Evolutionary conservation across 1,139 yeast species (phyloP).

Genomic region (Kodamaea derodonti): DNA sequence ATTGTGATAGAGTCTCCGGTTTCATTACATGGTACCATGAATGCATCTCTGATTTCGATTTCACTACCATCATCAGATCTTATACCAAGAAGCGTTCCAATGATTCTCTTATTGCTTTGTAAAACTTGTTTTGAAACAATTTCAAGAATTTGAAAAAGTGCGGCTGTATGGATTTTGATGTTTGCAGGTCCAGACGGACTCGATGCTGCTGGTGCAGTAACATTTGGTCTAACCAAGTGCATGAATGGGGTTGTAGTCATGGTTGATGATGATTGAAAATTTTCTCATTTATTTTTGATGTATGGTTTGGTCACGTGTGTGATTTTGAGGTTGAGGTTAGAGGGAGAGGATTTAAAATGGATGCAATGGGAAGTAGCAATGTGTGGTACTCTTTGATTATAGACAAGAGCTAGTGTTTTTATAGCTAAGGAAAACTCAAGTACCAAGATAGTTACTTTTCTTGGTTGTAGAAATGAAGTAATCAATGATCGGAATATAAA

Average conservation of each 20-base stretch:
- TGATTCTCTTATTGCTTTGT: constrained; percentile 53
- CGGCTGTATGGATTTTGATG: constrained; percentile 62
- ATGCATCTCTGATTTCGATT: constrained; percentile 72
- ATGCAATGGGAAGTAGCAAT: no score
- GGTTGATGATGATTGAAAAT: constrained; percentile 8
- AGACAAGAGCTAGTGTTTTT: no score
- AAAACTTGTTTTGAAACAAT: constrained; percentile 44
- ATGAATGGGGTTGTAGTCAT: constrained; percentile 27
- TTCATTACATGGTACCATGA: constrained; percentile 79
- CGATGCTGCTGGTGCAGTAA: constrained; percentile 51
- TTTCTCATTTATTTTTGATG: constrained; percentile 7
- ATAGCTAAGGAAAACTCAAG: no score
- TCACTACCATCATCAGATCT: constrained; percentile 85
- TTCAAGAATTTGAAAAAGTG: constrained; percentile 64
- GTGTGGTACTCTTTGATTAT: no score
- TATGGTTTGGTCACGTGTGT: no score
- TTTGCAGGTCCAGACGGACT: constrained; percentile 45
- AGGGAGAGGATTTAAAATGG: no score
- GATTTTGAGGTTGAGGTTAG: no score
- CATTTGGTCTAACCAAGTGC: constrained; percentile 62
- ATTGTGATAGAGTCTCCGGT: constrained; percentile 71
- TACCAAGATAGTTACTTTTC: no score
- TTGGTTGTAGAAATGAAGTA: no score
- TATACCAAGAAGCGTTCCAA: constrained; percentile 79
- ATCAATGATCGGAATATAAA: no score